A percentile compares a stretch with the other conserved stretches of the same genome.
Conservation (phyloP, 1,284 basidiomycete genomes). For the Flammula alnicola region DNA sequence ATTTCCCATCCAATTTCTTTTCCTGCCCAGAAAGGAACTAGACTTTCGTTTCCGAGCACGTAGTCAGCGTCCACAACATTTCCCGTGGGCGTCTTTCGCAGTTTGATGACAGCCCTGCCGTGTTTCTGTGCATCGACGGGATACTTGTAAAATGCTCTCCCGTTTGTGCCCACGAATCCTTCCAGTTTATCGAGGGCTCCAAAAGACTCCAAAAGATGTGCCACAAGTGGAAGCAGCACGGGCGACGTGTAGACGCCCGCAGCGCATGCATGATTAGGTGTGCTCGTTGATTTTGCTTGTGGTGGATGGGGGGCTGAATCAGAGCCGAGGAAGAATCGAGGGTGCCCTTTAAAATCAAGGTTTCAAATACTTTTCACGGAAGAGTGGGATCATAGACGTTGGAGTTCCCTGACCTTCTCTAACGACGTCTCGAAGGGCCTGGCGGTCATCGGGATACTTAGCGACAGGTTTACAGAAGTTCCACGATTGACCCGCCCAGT, state of each 20-base stretch:
- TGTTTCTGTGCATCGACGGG: slow-evolving; percentile 34
- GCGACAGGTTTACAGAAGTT: slow-evolving; percentile 99
- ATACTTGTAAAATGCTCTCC: slow-evolving; percentile 80
- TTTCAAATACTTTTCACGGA: slow-evolving; percentile 5
- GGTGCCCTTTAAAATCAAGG: slow-evolving; percentile 75
- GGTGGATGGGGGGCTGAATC: slow-evolving; percentile 96
- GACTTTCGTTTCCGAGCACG: slow-evolving; percentile 54
- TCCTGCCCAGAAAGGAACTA: slow-evolving; percentile 94
- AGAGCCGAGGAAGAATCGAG: slow-evolving; percentile 97
- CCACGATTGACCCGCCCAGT: slow-evolving; percentile 96
- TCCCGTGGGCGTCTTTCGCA: slow-evolving; percentile 37
- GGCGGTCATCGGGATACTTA: slow-evolving; percentile 92
- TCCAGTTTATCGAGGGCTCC: slow-evolving; percentile 82
- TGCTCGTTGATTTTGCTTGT: slow-evolving; percentile 78
- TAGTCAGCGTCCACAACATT: slow-evolving; percentile 59
- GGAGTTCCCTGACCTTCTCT: slow-evolving; percentile 61
- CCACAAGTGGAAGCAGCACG: slow-evolving; percentile 86
- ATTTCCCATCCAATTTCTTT: slow-evolving; percentile 86
- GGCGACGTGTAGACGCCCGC: slow-evolving; percentile 95
- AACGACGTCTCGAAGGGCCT: slow-evolving; percentile 84
- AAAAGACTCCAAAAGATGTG: slow-evolving; percentile 85
- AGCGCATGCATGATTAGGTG: slow-evolving; percentile 80
- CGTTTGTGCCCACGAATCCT: slow-evolving; percentile 78
- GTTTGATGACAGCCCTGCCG: slow-evolving; percentile 33
- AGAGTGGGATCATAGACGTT: not conserved